Evolutionary conservation across 768 basidiomycete genomes (phyloP).

Genomic region (Boletus coccyginus): DNA sequence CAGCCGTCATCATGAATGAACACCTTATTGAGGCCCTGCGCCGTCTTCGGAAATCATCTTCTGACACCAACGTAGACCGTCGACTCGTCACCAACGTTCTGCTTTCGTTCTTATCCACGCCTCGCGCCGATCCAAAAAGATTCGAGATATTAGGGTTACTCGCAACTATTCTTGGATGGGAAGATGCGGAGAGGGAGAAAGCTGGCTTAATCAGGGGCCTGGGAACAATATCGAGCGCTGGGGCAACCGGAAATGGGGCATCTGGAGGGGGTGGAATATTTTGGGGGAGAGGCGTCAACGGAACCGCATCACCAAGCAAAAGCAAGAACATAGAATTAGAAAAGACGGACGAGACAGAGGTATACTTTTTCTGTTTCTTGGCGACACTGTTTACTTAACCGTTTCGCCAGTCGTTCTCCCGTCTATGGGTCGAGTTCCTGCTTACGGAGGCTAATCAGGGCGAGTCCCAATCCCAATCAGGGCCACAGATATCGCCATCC

Average conservation of each 20-base stretch:
- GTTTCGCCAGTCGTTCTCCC: constrained; percentile 79
- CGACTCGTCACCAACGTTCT: constrained; percentile 94
- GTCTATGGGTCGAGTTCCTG: constrained; percentile 96
- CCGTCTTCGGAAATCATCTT: constrained; percentile 79
- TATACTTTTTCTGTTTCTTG: constrained; percentile 29
- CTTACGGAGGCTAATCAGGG: constrained; percentile 79
- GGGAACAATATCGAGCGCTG: constrained; percentile 53
- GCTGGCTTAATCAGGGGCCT: constrained; percentile 52
- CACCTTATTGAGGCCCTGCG: constrained; percentile 98
- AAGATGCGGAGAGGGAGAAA: constrained; percentile 85
- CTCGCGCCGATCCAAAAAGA: constrained; percentile 88
- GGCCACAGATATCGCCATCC: constrained; percentile 14
- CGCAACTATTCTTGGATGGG: constrained; percentile 89
- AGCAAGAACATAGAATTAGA: constrained; percentile 55
- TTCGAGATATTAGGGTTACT: constrained; percentile 95
- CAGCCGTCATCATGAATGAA: constrained; percentile 96
- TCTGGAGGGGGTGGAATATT: constrained; percentile 20
- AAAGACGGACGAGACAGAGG: constrained; percentile 85
- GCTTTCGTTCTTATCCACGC: constrained; percentile 84
- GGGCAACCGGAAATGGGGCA: constrained; percentile 17
- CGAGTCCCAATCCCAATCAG: constrained; percentile 20
- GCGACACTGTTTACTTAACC: constrained; percentile 1
- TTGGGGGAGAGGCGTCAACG: constrained; percentile 23
- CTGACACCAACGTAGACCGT: constrained; percentile 86
- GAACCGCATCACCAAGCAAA: constrained; percentile 28